A percentile compares a stretch with the other conserved stretches of the same genome.
These are phyloP conservation scores for Neonectria sp. DNA, from an alignment of 2,329 filamentous ascomycete genomes.

Conservation along the genomic window DNA sequence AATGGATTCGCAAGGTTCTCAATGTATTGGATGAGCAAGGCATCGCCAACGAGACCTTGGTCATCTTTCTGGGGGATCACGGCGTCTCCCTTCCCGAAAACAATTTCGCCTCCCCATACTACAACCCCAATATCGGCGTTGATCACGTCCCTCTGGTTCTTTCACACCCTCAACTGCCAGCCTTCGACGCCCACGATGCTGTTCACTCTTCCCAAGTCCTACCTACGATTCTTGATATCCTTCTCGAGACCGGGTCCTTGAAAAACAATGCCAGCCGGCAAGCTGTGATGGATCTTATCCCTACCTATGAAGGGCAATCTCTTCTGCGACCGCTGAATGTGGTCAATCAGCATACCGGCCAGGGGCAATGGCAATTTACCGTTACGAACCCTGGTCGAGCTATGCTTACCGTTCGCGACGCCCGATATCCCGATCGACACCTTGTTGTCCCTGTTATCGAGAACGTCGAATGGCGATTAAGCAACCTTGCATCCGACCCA, in stretches of 20 bases:
- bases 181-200: conserved; percentile 46
- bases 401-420: conserved; percentile 53
- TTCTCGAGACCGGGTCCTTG: conserved; percentile 50
- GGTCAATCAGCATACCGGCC: conserved; percentile 31
- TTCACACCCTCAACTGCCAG: conserved; percentile 50
- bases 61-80: conserved; percentile 53
- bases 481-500: conserved; percentile 46
- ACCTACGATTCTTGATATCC: conserved; percentile 52
- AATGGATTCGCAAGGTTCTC: conserved; percentile 51
- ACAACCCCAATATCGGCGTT: conserved; percentile 51
- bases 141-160: conserved; percentile 51
- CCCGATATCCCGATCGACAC: conserved; percentile 48
- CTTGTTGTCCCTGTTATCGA: conserved; percentile 52
- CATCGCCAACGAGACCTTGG: conserved; percentile 52
- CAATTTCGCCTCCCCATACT: conserved; percentile 49
- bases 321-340: conserved; percentile 45
- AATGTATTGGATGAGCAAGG: conserved; percentile 50
- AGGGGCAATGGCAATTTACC: conserved; percentile 53
- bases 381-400: conserved; percentile 53
- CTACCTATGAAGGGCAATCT: conserved; percentile 53
- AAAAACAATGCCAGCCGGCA: conserved; percentile 32
- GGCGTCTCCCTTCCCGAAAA: conserved; percentile 53
- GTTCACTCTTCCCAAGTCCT: conserved; percentile 52
- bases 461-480: conserved; percentile 53
- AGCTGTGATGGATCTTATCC: conserved; percentile 44